Conservation (phyloP, 805 yeast genomes). For the Torulaspora indica region DNA sequence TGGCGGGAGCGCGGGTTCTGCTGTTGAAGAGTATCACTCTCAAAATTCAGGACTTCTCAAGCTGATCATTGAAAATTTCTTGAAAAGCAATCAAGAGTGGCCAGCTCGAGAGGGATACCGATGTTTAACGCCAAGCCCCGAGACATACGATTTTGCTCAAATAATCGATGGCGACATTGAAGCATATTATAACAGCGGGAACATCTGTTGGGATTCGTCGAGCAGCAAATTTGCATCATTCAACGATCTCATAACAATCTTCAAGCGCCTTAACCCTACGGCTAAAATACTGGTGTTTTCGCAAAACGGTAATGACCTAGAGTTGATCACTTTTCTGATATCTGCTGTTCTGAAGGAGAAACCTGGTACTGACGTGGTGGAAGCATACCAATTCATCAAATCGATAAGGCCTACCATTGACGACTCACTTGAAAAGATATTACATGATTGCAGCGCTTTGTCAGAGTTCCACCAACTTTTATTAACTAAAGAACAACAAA, state of each 20-base stretch:
- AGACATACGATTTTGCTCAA: conserved; percentile 3
- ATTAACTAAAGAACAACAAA: conserved; percentile 15
- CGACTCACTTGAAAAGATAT: conserved; percentile 20
- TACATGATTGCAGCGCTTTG: conserved; percentile 26
- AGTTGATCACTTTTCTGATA: conserved; percentile 24
- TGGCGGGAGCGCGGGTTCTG: conserved; percentile 21
- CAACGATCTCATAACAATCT: conserved; percentile 30
- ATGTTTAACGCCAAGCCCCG: conserved; percentile 17
- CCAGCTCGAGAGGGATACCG: conserved; percentile 1
- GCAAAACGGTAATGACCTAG: conserved; percentile 29
- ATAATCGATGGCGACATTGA: conserved; percentile 4
- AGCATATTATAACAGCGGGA: conserved; percentile 9
- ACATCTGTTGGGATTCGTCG: conserved; percentile 15
- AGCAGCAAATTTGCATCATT: conserved; percentile 24
- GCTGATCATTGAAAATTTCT: conserved; percentile 10
- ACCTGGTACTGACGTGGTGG: conserved; percentile 21
- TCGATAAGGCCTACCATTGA: conserved; percentile 25
- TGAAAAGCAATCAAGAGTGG: background rate
- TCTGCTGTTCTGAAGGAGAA: conserved; percentile 27
- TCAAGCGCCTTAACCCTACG: conserved; percentile 17
- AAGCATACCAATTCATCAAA: conserved; percentile 32
- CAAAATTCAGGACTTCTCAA: conserved; percentile 23
- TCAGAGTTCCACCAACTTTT: conserved; percentile 24
- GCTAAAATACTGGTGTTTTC: conserved; percentile 28
- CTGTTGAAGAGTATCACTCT: conserved; percentile 23